A percentile compares a stretch with the other conserved stretches of the same genome.
These are phyloP conservation scores for Fraxinus floribunda DNA, from an alignment of 305 asterid species.

Conservation along the genomic window DNA sequence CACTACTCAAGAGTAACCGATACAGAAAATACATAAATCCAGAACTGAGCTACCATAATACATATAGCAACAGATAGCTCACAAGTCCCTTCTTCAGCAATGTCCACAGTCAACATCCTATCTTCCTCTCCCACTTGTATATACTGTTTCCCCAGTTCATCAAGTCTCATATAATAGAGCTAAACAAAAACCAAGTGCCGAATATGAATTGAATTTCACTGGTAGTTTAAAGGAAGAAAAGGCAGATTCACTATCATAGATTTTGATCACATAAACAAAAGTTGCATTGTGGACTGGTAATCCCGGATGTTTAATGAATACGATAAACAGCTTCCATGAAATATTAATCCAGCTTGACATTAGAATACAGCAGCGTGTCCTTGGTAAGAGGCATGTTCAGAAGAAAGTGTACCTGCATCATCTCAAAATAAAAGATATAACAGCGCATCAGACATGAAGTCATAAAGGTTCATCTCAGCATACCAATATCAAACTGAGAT, in stretches of 20 bases:
- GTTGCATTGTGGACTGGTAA: slow-evolving; percentile 11
- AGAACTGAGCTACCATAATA: slow-evolving; percentile 13
- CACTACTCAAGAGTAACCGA: not conserved
- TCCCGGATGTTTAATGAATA: slow-evolving; percentile 16
- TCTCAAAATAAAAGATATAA: slow-evolving; percentile 18
- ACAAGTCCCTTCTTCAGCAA: not conserved
- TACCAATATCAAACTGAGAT: not conserved
- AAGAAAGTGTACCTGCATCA: slow-evolving; percentile 73
- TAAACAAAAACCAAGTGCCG: slow-evolving; percentile 15
- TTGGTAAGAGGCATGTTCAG: slow-evolving; percentile 82
- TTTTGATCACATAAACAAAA: slow-evolving; percentile 20
- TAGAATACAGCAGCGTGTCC: slow-evolving; percentile 92
- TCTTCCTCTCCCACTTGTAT: slow-evolving; percentile 13
- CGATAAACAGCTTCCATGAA: slow-evolving; percentile 18
- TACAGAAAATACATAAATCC: not conserved
- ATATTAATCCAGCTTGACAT: slow-evolving; percentile 81
- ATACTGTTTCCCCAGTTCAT: slow-evolving; percentile 30
- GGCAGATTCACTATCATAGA: slow-evolving; percentile 20
- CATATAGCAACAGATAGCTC: slow-evolving; percentile 13
- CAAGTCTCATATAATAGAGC: slow-evolving; percentile 29
- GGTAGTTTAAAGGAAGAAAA: slow-evolving; percentile 10
- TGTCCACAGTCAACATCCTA: not conserved
- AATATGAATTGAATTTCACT: slow-evolving; percentile 23
- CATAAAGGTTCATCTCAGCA: not conserved
- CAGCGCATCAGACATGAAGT: not conserved